Conservation (phyloP, 2,329 filamentous ascomycete species). For the Aspergillus unguis region DNA sequence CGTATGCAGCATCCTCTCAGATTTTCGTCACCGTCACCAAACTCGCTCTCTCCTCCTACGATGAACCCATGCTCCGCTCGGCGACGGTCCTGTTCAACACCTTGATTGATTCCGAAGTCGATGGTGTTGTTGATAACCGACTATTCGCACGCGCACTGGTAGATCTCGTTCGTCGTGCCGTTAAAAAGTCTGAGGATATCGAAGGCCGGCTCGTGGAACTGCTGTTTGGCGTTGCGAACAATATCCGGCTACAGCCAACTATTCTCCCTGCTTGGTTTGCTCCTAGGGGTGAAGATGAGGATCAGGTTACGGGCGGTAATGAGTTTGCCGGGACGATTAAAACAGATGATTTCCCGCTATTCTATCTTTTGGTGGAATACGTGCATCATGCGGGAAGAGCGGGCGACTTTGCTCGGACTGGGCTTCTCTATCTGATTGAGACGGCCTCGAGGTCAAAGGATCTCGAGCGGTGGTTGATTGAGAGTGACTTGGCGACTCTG, state of each 20-base stretch:
- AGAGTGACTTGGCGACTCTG: slow-evolving; percentile 90
- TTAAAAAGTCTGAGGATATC: slow-evolving; percentile 66
- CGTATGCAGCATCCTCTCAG: slow-evolving; percentile 79
- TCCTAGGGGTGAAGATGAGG: slow-evolving; percentile 46
- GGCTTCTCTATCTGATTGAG: slow-evolving; percentile 92
- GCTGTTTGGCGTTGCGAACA: slow-evolving; percentile 92
- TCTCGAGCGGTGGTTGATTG: slow-evolving; percentile 93
- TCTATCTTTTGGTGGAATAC: slow-evolving; percentile 93
- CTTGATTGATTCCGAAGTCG: slow-evolving; percentile 92
- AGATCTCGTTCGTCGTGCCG: slow-evolving; percentile 74
- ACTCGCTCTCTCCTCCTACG: slow-evolving; percentile 78
- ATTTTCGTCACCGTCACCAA: slow-evolving; percentile 87
- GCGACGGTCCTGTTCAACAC: slow-evolving; percentile 84
- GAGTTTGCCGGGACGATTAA: slow-evolving; percentile 81
- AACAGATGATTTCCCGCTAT: slow-evolving; percentile 89
- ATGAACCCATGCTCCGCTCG: slow-evolving; percentile 81
- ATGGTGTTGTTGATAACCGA: slow-evolving; percentile 84
- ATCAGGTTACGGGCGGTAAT: slow-evolving; percentile 51
- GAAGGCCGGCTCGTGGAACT: slow-evolving; percentile 89
- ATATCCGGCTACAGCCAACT: slow-evolving; percentile 83
- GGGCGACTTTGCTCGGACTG: slow-evolving; percentile 93
- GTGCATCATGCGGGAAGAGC: slow-evolving; percentile 93
- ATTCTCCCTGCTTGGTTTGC: slow-evolving; percentile 93
- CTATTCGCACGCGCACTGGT: slow-evolving; percentile 84
- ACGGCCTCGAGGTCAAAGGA: slow-evolving; percentile 77